A percentile compares a stretch with the other conserved stretches of the same genome.
Conservation (phyloP, 2,329 filamentous ascomycete genomes). For the Ustulina deusta region DNA sequence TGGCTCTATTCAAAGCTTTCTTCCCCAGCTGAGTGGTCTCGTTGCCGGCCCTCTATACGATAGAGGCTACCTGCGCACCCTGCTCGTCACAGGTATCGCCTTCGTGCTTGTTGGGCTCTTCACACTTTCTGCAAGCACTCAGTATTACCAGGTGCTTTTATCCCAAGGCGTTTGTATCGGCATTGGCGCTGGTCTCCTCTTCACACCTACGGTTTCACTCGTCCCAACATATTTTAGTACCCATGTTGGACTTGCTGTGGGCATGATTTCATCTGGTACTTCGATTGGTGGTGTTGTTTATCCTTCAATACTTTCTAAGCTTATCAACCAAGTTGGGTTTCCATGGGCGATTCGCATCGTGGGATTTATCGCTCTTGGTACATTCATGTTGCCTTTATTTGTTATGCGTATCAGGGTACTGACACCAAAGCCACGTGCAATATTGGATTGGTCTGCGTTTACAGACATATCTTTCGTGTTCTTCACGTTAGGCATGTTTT, state of each 20-base stretch:
- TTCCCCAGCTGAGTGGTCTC: no score
- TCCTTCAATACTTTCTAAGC: constrained; percentile 47
- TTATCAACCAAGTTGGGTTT: constrained; percentile 46
- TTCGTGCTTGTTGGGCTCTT: constrained; percentile 4
- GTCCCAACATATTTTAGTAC: constrained; percentile 52
- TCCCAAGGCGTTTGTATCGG: constrained; percentile 58
- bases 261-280: constrained; percentile 52
- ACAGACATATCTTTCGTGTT: constrained; percentile 54
- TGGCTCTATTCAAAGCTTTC: constrained; percentile 55
- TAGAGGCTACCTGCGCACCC: constrained; percentile 39
- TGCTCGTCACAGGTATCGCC: constrained; percentile 42
- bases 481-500: constrained; percentile 50
- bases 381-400: constrained; percentile 42
- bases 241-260: constrained; percentile 49
- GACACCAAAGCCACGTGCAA: constrained; percentile 50
- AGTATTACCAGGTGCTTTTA: constrained; percentile 57
- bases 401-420: constrained; percentile 53
- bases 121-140: no score
- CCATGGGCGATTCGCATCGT: constrained; percentile 47
- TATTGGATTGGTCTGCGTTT: constrained; percentile 56
- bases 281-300: constrained; percentile 51
- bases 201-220: constrained; percentile 53
- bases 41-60: constrained; percentile 44
- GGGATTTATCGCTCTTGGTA: constrained; percentile 48
- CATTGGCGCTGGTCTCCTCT: constrained; percentile 57